phyloP scores from a whole-genome alignment of 805 yeast genomes.

The Starmera pachycereana region DNA sequence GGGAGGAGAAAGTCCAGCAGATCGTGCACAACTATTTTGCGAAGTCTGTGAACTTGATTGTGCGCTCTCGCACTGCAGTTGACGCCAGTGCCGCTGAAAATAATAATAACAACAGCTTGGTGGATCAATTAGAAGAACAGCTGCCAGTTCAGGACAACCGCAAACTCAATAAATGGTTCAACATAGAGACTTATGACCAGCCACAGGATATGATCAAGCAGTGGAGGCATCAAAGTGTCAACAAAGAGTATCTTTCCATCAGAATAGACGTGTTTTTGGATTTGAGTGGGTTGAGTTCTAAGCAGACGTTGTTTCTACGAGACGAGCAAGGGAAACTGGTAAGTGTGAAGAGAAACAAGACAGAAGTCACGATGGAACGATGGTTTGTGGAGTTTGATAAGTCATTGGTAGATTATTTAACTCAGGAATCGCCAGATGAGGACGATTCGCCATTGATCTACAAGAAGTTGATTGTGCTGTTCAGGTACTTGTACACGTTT shows the following conservation, averaged over 20 bases:
- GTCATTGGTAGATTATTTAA: conserved; percentile 21
- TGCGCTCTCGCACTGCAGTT: conserved; percentile 33
- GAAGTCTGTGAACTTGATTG: conserved; percentile 49
- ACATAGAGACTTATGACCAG: conserved; percentile 33
- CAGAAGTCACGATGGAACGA: conserved; percentile 86
- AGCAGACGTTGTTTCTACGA: conserved; percentile 47
- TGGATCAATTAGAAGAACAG: conserved; percentile 3
- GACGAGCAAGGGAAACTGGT: conserved; percentile 46
- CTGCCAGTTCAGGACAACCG: too few relatives aligned
- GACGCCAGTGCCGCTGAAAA: conserved; percentile 7
- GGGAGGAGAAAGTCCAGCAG: conserved; percentile 16
- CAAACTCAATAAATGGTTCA: conserved; percentile 51
- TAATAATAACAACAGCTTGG: conserved; percentile 10
- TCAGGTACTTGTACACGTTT: conserved; percentile 64
- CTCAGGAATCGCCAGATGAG: conserved; percentile 7
- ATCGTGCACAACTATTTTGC: conserved; percentile 43
- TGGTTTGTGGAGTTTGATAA: conserved; percentile 83
- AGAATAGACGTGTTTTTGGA: conserved; percentile 46
- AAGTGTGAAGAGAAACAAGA: conserved; percentile 52
- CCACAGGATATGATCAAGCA: conserved; percentile 1
- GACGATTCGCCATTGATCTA: conserved; percentile 60
- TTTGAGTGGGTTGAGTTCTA: conserved; percentile 42
- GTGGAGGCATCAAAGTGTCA: too few relatives aligned
- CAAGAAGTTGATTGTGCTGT: conserved; percentile 62
- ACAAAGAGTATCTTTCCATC: too few relatives aligned